Evolutionary conservation across 371 early-diverging fungal species (phyloP).

Genomic region (Rhizopus delemar): DNA sequence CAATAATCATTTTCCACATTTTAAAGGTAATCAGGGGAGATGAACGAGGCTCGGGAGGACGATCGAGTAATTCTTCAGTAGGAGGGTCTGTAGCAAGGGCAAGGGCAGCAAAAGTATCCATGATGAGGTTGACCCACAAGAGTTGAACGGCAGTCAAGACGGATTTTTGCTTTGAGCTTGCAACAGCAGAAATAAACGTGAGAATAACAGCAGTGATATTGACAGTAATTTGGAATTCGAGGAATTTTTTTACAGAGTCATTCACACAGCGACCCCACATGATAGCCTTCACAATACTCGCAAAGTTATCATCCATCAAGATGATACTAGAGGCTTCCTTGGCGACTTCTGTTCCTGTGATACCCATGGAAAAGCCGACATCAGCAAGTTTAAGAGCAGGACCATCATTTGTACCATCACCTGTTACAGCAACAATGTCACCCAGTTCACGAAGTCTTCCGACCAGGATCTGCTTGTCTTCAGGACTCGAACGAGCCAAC

Average conservation of each 20-base stretch:
- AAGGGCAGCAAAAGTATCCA: slow-evolving; percentile 75
- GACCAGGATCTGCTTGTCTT: slow-evolving; percentile 71
- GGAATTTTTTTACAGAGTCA: slow-evolving; percentile 73
- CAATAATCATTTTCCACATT: slow-evolving; percentile 74
- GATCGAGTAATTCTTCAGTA: slow-evolving; percentile 57
- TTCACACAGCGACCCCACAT: slow-evolving; percentile 77
- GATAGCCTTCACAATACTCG: slow-evolving; percentile 71
- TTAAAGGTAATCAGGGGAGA: slow-evolving; percentile 61
- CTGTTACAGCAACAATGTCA: slow-evolving; percentile 77
- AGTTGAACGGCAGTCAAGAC: slow-evolving; percentile 69
- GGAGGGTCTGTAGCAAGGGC: slow-evolving; percentile 74
- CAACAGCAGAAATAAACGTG: slow-evolving; percentile 63
- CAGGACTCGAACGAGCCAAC: slow-evolving; percentile 70
- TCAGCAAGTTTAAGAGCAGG: slow-evolving; percentile 76
- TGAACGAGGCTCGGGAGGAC: slow-evolving; percentile 59
- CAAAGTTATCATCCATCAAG: slow-evolving; percentile 76
- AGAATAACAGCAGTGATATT: slow-evolving; percentile 68
- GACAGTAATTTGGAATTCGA: slow-evolving; percentile 77
- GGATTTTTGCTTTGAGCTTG: slow-evolving; percentile 34
- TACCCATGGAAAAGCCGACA: slow-evolving; percentile 80
- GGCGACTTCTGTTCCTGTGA: slow-evolving; percentile 76
- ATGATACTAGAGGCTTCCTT: slow-evolving; percentile 77
- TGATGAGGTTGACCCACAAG: slow-evolving; percentile 76
- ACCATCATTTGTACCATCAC: slow-evolving; percentile 76
- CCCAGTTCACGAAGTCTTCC: slow-evolving; percentile 59